Percentiles rank a stretch among this genome's conserved stretches.
Evolutionary conservation across 768 basidiomycete genomes (phyloP).

Genomic region (Cubamyces sp.): DNA sequence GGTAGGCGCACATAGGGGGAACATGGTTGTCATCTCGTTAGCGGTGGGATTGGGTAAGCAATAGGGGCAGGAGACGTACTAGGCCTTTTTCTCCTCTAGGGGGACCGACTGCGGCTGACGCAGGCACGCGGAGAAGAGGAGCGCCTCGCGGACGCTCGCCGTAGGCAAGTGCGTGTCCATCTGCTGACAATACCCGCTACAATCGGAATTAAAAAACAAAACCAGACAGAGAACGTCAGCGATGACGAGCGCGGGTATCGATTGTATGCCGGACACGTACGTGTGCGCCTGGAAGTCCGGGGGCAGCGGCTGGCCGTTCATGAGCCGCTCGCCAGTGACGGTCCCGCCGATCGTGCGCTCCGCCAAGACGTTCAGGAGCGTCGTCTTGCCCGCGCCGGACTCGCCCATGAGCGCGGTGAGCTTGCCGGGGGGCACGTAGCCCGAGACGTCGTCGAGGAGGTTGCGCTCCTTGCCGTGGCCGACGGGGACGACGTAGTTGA

Average conservation of each 20-base stretch:
- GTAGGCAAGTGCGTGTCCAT: slow-evolving; percentile 79
- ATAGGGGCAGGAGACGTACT: slow-evolving; percentile 50
- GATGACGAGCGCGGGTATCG: too few species aligned
- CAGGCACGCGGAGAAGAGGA: slow-evolving; percentile 77
- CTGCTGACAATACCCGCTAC: slow-evolving; percentile 85
- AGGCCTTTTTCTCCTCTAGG: slow-evolving; percentile 72
- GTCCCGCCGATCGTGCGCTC: slow-evolving; percentile 43
- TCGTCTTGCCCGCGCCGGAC: slow-evolving; percentile 59
- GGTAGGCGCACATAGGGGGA: neutral
- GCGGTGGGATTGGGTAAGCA: neutral
- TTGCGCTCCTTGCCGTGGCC: slow-evolving; percentile 45
- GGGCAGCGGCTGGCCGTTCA: slow-evolving; percentile 49
- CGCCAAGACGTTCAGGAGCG: slow-evolving; percentile 52
- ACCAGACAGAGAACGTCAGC: neutral
- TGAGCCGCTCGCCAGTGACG: slow-evolving; percentile 46
- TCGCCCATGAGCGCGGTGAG: slow-evolving; percentile 80
- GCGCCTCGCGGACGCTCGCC: slow-evolving; percentile 79
- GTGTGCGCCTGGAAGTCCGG: slow-evolving; percentile 61
- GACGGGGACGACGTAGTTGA: slow-evolving; percentile 68
- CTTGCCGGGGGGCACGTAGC: slow-evolving; percentile 81
- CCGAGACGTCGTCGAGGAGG: slow-evolving; percentile 74
- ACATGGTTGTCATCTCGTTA: too few species aligned
- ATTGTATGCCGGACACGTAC: too few species aligned
- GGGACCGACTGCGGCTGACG: slow-evolving; percentile 74
- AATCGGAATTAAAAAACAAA: too few species aligned